These are phyloP conservation scores for Fusarium odoratissimum DNA, from an alignment of 2,329 filamentous ascomycete genomes.

Conservation along the genomic window DNA sequence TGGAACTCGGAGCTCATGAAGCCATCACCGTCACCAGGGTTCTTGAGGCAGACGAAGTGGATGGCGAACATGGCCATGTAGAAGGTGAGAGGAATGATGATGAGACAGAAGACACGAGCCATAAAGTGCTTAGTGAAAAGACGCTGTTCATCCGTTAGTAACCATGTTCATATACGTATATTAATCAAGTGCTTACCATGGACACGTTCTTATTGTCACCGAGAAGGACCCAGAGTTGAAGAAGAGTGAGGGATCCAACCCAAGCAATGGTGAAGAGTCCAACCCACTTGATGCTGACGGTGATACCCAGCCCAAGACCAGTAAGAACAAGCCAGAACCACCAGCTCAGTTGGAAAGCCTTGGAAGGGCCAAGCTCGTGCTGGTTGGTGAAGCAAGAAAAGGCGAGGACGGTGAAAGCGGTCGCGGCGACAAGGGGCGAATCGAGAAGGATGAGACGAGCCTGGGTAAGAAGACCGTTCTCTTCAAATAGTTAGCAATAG, in stretches of 20 bases:
- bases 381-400: constrained; percentile 97
- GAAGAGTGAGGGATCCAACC: constrained; percentile 89
- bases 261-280: constrained; percentile 98
- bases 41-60: constrained; percentile 92
- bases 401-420: constrained; percentile 87
- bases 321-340: constrained; percentile 97
- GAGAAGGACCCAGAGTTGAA: constrained; percentile 95
- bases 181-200: constrained; percentile 61
- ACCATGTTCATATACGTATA: too few species aligned
- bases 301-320: constrained; percentile 88
- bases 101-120: constrained; percentile 89
- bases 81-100: constrained; percentile 87
- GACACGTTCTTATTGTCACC: constrained; percentile 90
- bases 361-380: constrained; percentile 89
- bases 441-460: constrained; percentile 96
- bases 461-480: constrained; percentile 95
- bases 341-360: constrained; percentile 91
- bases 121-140: constrained; percentile 95
- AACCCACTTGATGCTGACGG: constrained; percentile 98
- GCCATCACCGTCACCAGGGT: constrained; percentile 96
- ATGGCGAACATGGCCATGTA: constrained; percentile 98
- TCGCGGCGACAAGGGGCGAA: constrained; percentile 92
- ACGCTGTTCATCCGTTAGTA: constrained; percentile 59
- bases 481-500: constrained; percentile 59
- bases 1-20: constrained; percentile 99